These are phyloP conservation scores for Ceratocystis huliohia DNA, from an alignment of 2,329 filamentous ascomycete species.

Conservation along the genomic window DNA sequence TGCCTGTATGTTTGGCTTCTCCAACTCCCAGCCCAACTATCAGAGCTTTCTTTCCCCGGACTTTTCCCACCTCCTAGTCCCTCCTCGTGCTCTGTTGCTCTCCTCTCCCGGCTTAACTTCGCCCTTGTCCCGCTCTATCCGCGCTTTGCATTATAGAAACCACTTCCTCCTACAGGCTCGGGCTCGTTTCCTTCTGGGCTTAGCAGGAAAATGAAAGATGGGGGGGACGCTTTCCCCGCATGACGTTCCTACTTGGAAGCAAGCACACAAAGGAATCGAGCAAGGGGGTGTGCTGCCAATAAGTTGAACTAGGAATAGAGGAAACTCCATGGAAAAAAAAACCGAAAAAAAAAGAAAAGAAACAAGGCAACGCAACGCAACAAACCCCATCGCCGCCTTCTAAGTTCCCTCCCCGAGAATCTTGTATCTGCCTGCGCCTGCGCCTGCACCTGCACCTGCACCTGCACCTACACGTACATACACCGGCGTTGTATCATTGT, in stretches of 20 bases:
- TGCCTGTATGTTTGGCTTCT: background rate
- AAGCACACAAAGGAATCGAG: background rate
- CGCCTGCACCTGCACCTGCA: no score
- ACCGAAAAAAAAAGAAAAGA: background rate
- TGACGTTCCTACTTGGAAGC: background rate
- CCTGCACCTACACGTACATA: background rate
- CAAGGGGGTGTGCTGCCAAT: background rate
- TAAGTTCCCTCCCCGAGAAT: background rate
- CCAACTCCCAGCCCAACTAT: background rate
- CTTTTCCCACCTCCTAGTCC: background rate
- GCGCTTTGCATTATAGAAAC: background rate
- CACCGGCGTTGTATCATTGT: background rate
- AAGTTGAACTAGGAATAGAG: background rate
- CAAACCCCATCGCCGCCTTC: background rate
- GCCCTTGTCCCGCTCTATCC: background rate
- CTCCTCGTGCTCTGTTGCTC: background rate
- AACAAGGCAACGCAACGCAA: background rate
- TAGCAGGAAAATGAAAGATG: slow-evolving; percentile 3
- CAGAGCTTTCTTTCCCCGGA: background rate
- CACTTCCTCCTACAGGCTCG: background rate
- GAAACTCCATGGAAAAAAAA: background rate
- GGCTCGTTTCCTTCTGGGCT: background rate
- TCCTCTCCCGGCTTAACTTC: background rate
- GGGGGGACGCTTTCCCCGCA: background rate
- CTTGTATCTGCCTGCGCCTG: background rate